Conservation (phyloP, 257 asterid genomes). For the Prunella vulgaris region DNA sequence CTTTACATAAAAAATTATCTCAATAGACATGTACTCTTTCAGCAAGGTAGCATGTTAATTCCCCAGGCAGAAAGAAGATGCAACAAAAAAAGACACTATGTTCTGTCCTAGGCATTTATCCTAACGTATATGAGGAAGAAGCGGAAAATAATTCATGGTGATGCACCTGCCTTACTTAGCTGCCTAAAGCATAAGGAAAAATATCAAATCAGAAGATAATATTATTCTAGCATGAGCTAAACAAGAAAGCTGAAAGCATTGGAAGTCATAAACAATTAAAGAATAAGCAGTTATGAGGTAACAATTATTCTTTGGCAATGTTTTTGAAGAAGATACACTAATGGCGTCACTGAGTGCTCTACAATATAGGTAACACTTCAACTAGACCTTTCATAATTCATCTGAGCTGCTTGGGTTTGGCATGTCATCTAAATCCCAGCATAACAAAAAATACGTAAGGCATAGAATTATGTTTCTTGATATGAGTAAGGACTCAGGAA, state of each 20-base stretch:
- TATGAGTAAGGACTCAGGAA: background rate
- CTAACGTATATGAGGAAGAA: conserved; percentile 1
- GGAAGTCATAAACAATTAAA: background rate
- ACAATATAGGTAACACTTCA: background rate
- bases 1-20: background rate
- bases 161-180: background rate
- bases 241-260: background rate
- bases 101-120: background rate
- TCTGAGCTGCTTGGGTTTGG: background rate
- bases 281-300: background rate
- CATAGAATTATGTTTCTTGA: too few relatives aligned
- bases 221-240: background rate
- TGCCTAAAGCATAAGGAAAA: background rate
- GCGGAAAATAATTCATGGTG: background rate
- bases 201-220: background rate
- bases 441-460: too few relatives aligned
- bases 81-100: background rate
- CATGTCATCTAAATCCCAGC: background rate
- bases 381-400: background rate
- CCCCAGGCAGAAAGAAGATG: background rate
- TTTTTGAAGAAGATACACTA: background rate
- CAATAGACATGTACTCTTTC: conserved; percentile 1
- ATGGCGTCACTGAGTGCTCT: background rate
- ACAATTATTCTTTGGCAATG: background rate
- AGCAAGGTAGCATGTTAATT: background rate